Conservation (phyloP, 2,329 filamentous ascomycete species). For the Microdochium trichocladiopsis region DNA sequence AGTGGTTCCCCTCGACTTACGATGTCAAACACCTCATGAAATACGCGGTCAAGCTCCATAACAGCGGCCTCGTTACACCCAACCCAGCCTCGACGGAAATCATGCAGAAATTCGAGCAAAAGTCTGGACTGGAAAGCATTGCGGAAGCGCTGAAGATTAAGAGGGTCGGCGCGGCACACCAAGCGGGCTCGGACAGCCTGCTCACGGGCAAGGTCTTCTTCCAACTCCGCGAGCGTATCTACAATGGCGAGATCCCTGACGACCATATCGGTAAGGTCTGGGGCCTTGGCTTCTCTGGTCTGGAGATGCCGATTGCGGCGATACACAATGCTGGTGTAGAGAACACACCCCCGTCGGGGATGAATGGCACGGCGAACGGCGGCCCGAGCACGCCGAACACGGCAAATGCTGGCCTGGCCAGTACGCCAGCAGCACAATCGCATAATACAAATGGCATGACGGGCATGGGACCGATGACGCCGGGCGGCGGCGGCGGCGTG, state of each 20-base stretch:
- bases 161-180: slow-evolving; percentile 79
- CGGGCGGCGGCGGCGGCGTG: slow-evolving; percentile 65
- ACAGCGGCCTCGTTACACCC: slow-evolving; percentile 54
- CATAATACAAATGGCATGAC: slow-evolving; percentile 49
- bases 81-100: slow-evolving; percentile 65
- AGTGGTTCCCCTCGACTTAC: slow-evolving; percentile 88
- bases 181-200: slow-evolving; percentile 88
- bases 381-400: slow-evolving; percentile 65
- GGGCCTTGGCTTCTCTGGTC: slow-evolving; percentile 73
- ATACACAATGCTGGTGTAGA: slow-evolving; percentile 16
- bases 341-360: slow-evolving; percentile 32
- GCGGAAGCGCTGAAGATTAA: slow-evolving; percentile 90
- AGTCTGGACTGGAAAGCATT: slow-evolving; percentile 87
- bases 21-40: slow-evolving; percentile 98
- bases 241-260: slow-evolving; percentile 71
- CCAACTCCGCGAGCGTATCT: slow-evolving; percentile 83
- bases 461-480: slow-evolving; percentile 67
- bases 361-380: slow-evolving; percentile 28
- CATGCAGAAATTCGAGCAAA: slow-evolving; percentile 78
- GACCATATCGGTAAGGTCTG: slow-evolving; percentile 88
- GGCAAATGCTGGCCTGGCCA: slow-evolving; percentile 39
- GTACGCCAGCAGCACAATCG: slow-evolving; percentile 39
- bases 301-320: slow-evolving; percentile 27
- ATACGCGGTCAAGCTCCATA: slow-evolving; percentile 67
- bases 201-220: slow-evolving; percentile 94